A percentile compares a stretch with the other conserved stretches of the same genome.
Conservation (phyloP, 75 land plant species). For the Selaginella tamariscina region DNA sequence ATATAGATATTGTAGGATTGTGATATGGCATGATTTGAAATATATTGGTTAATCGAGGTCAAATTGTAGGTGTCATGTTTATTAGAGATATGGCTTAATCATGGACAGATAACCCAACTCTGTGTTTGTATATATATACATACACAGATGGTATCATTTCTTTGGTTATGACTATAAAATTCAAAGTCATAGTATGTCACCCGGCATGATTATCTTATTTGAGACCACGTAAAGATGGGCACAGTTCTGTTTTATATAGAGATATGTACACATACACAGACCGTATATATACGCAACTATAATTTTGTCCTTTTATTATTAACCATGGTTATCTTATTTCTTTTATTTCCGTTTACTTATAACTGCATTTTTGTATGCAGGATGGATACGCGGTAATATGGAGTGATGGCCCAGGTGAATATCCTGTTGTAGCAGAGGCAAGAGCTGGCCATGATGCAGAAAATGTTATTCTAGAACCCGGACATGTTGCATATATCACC, state of each 20-base stretch:
- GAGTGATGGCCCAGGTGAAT: conserved; percentile 90
- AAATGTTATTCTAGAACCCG: conserved; percentile 46
- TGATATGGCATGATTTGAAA: no score
- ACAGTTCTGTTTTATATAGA: not conserved
- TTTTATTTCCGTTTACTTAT: not conserved
- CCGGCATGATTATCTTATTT: no score
- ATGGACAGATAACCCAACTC: no score
- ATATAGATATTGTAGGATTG: no score
- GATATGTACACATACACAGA: no score
- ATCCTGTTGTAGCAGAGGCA: conserved; percentile 74
- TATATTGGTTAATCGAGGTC: no score
- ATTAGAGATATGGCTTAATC: no score
- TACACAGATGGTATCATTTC: no score
- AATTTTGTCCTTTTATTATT: no score
- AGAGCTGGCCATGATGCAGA: conserved; percentile 88
- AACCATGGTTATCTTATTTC: not conserved
- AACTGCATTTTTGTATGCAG: conserved; percentile 41
- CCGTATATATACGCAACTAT: no score
- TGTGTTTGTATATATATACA: no score
- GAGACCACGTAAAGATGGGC: not conserved
- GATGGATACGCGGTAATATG: conserved; percentile 98
- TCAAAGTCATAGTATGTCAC: not conserved
- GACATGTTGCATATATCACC: conserved; percentile 91
- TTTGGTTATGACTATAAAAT: not conserved
- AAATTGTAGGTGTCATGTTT: no score